These are phyloP conservation scores for Helichrysum umbraculigerum DNA, from an alignment of 129 eudicot genomes.

Conservation along the genomic window DNA sequence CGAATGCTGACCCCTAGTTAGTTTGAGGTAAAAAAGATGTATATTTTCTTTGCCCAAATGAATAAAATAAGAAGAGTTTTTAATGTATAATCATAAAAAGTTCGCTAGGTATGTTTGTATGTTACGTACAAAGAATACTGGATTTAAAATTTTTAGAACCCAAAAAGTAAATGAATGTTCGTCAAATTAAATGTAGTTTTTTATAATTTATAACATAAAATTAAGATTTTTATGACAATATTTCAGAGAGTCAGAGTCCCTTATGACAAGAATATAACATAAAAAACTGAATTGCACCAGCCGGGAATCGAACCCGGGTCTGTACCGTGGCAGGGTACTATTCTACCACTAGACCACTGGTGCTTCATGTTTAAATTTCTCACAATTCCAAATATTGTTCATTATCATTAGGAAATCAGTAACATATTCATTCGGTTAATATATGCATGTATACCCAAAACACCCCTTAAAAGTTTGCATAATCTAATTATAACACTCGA, in stretches of 20 bases:
- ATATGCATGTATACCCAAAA: too few species aligned
- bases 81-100: not conserved
- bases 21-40: not conserved
- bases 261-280: not conserved
- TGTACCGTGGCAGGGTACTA: conserved; percentile 65
- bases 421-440: too few species aligned
- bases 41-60: not conserved
- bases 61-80: not conserved
- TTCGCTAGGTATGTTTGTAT: not conserved
- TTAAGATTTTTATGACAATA: not conserved
- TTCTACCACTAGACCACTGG: conserved; percentile 18
- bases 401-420: too few species aligned
- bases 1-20: too few species aligned
- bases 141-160: too few species aligned
- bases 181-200: not conserved
- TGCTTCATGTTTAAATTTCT: not conserved
- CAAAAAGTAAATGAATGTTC: not conserved
- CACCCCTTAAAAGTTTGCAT: too few species aligned
- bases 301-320: conserved; percentile 92
- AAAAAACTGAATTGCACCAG: not conserved
- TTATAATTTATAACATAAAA: not conserved
- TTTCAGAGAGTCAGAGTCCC: not conserved
- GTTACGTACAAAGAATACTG: not conserved
- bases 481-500: too few species aligned
- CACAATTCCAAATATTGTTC: not conserved